Evolutionary conservation across 768 basidiomycete species (phyloP).

Genomic region (Panaeolus cyanescens): DNA sequence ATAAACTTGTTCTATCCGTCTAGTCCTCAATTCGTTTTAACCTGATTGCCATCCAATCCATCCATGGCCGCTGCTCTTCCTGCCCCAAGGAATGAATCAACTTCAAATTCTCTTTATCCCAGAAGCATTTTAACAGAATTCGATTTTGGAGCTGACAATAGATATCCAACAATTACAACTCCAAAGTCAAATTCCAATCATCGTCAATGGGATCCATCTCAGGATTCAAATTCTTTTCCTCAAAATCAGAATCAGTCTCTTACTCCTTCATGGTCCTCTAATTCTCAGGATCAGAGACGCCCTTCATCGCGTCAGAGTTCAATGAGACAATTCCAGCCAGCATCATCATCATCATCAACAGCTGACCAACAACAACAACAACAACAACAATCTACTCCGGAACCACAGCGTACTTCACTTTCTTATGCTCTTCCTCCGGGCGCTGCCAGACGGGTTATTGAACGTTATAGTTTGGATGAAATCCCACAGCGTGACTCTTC

Average conservation of each 20-base stretch:
- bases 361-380: slow-evolving; percentile 30
- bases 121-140: slow-evolving; percentile 59
- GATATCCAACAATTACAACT: slow-evolving; percentile 44
- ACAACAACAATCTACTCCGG: slow-evolving; percentile 29
- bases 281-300: slow-evolving; percentile 9
- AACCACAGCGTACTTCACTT: slow-evolving; percentile 36
- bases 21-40: not conserved
- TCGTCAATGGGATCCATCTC: slow-evolving; percentile 16
- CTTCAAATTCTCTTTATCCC: slow-evolving; percentile 47
- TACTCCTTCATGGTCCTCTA: slow-evolving; percentile 12
- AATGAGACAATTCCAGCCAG: not conserved
- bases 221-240: slow-evolving; percentile 9
- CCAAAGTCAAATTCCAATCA: slow-evolving; percentile 16
- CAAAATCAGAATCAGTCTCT: slow-evolving; percentile 1
- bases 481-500: slow-evolving; percentile 34
- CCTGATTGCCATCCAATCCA: slow-evolving; percentile 7
- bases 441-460: slow-evolving; percentile 46
- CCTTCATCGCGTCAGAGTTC: not conserved
- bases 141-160: slow-evolving; percentile 59
- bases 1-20: not conserved
- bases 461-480: slow-evolving; percentile 57
- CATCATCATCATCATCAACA: slow-evolving; percentile 16
- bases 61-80: slow-evolving; percentile 56
- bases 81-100: slow-evolving; percentile 39
- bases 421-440: slow-evolving; percentile 49